Percentiles rank a stretch among this genome's conserved stretches.
Evolutionary conservation across 805 yeast genomes (phyloP).

Genomic region (Yarrowia bubula): DNA sequence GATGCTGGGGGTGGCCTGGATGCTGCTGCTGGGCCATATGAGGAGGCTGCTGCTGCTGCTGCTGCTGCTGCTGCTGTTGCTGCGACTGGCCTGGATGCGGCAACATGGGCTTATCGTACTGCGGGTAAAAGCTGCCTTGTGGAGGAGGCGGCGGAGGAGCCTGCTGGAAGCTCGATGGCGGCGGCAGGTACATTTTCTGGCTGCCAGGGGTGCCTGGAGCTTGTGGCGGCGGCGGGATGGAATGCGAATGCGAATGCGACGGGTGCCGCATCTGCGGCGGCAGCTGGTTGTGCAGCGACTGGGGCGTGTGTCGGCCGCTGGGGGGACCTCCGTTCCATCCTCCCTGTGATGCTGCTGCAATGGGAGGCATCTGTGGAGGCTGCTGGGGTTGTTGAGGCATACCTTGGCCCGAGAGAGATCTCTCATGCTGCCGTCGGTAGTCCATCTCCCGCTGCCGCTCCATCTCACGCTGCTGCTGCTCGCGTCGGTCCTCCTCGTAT

Average conservation of each 20-base stretch:
- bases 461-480: constrained; percentile 21
- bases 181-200: constrained; percentile 6
- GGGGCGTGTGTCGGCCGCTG: background rate
- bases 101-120: constrained; percentile 16
- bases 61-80: background rate
- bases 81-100: background rate
- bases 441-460: constrained; percentile 18
- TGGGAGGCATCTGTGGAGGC: background rate
- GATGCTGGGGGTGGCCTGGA: constrained; percentile 11
- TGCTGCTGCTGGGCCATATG: constrained; percentile 13
- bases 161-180: constrained; percentile 15
- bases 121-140: constrained; percentile 17
- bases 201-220: constrained; percentile 5
- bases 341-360: background rate
- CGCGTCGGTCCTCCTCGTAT: constrained; percentile 8
- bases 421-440: constrained; percentile 8
- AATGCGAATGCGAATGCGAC: constrained; percentile 18
- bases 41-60: background rate
- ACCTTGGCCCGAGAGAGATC: background rate
- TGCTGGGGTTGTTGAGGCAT: background rate
- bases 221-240: constrained; percentile 4
- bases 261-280: constrained; percentile 23
- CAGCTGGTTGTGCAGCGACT: constrained; percentile 7
- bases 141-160: constrained; percentile 15
- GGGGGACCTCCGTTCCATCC: background rate